phyloP scores from a whole-genome alignment of 768 basidiomycete genomes.

The Pholiota conissans region DNA sequence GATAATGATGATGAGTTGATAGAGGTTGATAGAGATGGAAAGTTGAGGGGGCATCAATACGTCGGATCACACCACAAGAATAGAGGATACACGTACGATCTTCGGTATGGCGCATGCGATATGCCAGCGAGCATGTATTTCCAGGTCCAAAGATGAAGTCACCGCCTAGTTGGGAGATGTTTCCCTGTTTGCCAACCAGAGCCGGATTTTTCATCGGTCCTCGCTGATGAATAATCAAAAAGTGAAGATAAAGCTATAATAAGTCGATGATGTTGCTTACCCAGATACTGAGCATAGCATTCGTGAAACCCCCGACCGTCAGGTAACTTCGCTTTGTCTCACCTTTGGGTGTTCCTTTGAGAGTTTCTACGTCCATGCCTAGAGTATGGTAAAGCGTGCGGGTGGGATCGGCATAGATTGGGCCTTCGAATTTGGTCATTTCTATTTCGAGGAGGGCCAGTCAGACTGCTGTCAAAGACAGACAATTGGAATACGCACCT shows the following conservation, averaged over 20 bases:
- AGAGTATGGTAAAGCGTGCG: conserved; percentile 58
- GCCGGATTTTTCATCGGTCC: conserved; percentile 43
- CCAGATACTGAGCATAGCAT: conserved; percentile 42
- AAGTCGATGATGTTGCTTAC: conserved; percentile 22
- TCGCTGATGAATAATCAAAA: conserved; percentile 20
- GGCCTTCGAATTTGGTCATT: conserved; percentile 41
- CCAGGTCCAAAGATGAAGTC: conserved; percentile 64
- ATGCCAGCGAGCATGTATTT: conserved; percentile 47
- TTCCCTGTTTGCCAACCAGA: conserved; percentile 61
- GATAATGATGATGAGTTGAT: neutral
- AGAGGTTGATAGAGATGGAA: neutral
- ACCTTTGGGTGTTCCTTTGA: conserved; percentile 43
- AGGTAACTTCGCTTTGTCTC: conserved; percentile 49
- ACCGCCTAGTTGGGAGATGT: conserved; percentile 60
- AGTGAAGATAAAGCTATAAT: neutral
- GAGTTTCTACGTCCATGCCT: conserved; percentile 56
- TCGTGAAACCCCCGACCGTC: conserved; percentile 26
- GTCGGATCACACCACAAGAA: conserved; percentile 13
- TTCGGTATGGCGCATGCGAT: conserved; percentile 61
- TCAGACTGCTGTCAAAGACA: neutral
- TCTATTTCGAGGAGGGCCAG: conserved; percentile 28
- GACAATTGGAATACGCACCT: conserved; percentile 30
- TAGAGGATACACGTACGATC: conserved; percentile 46
- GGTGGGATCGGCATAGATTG: conserved; percentile 66
- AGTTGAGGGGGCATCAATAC: neutral